Base-by-base conservation (phyloP, 768 basidiomycete species). In the Lenzites betulinus region DNA sequence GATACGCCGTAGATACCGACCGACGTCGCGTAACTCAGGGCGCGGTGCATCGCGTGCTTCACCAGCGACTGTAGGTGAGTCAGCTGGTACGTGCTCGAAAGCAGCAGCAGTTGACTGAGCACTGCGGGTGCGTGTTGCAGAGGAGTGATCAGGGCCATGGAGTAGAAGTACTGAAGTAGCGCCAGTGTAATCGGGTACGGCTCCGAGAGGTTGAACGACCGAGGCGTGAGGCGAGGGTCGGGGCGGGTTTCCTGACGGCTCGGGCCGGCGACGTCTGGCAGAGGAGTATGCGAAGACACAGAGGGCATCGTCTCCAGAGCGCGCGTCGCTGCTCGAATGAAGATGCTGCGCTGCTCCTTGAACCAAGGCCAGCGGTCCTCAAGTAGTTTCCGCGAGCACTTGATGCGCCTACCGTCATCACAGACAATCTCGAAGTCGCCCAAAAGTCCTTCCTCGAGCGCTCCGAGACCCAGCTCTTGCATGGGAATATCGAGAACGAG, bases 301-400 rank as follows among this genome's bases (percentile, higher is more conserved):
- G 78, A 69, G 0, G 90, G 88, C 44, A 91, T 73, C 8, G 76
- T 74, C 44, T 88, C 84, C 43, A 89, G 76, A 7, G 83, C 79
- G 26, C 75, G 76, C 46, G 76, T 75, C 1, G 90, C 90, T 9
- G 77, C 80, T 52, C 83, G 79, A 36, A 88, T 65, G 67, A 91
- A 86, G 51, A 77, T 76, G 52, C 76, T 71, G 20, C 88, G 77
- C 69, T 92, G 87, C 53, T 86, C 83, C 65, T 83, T 83, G 80
- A 99, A 95, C 96, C 96, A 99, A 1, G 90, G 86, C 96, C 96
- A 99, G 35, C 95, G 83, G 35, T 93, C 89, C 69, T 92, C 89
- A 28, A 99, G 78, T n/a, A 93, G 71, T 70, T 83, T 87, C 48
- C 93, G 81, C 23, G 93, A 95, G 71, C 93, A 95, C 51, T 81